phyloP scores from a whole-genome alignment of 2,329 filamentous ascomycete species.

The Scytalidium lignicola region DNA sequence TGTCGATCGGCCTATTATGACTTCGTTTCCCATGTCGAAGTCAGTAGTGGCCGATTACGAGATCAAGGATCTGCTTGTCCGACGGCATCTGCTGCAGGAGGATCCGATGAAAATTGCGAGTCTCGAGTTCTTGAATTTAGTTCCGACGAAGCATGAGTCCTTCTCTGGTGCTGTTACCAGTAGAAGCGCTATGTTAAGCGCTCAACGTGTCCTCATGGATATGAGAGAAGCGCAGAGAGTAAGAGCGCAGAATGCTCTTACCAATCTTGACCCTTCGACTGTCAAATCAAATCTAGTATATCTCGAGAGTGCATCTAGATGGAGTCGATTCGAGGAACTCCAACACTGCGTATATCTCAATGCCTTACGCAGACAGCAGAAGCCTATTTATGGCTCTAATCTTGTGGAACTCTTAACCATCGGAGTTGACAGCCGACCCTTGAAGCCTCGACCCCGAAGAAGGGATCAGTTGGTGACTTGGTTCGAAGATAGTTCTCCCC shows the following conservation, averaged over 20 bases:
- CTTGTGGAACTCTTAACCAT: slow-evolving; percentile 72
- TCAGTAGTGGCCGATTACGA: slow-evolving; percentile 73
- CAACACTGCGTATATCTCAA: slow-evolving; percentile 79
- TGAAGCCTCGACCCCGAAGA: slow-evolving; percentile 54
- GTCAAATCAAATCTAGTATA: slow-evolving; percentile 66
- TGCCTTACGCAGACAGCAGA: slow-evolving; percentile 71
- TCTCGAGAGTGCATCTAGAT: slow-evolving; percentile 66
- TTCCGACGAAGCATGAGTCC: slow-evolving; percentile 66
- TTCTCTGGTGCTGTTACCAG: slow-evolving; percentile 51
- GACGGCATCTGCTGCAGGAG: slow-evolving; percentile 57
- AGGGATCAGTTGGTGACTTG: slow-evolving; percentile 64
- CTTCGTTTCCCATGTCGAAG: slow-evolving; percentile 85
- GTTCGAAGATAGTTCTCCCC: slow-evolving; percentile 65
- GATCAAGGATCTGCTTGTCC: slow-evolving; percentile 65
- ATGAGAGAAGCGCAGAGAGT: slow-evolving; percentile 66
- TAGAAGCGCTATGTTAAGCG: slow-evolving; percentile 60
- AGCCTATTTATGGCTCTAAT: slow-evolving; percentile 74
- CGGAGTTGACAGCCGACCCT: slow-evolving; percentile 52
- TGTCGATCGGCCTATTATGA: slow-evolving; percentile 92
- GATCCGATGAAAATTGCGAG: slow-evolving; percentile 61
- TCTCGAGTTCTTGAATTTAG: slow-evolving; percentile 72
- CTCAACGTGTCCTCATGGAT: slow-evolving; percentile 63
- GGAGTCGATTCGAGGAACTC: slow-evolving; percentile 69
- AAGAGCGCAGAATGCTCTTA: slow-evolving; percentile 51
- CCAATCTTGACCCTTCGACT: slow-evolving; percentile 58